Evolutionary conservation across 139 green algal species (phyloP).

Genomic region (Chlamydomonas applanata): DNA sequence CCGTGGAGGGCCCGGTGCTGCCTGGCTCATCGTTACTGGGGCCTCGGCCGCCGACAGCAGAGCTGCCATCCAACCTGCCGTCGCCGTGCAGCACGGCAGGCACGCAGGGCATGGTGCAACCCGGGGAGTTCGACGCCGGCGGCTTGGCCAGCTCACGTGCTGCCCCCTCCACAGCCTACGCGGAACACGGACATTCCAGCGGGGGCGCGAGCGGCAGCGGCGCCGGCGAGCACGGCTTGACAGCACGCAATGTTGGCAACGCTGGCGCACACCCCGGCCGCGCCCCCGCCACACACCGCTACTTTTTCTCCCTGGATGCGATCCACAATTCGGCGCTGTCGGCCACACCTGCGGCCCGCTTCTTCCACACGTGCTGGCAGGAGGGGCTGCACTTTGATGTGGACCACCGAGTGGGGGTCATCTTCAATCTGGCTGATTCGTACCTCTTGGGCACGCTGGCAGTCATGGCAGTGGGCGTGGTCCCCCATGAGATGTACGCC

Average conservation of each 20-base stretch:
- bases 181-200: background rate
- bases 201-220: background rate
- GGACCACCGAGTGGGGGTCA: conserved; percentile 33
- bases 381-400: conserved; percentile 45
- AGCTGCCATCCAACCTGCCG: too few relatives aligned
- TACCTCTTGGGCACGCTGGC: conserved; percentile 27
- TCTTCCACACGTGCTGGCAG: conserved; percentile 43
- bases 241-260: too few relatives aligned
- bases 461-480: conserved; percentile 33
- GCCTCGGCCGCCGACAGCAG: too few relatives aligned
- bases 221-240: background rate
- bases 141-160: background rate
- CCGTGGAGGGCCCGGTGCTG: too few relatives aligned
- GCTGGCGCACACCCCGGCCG: too few relatives aligned
- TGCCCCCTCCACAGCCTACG: background rate
- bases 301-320: conserved; percentile 40
- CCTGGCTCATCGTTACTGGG: too few relatives aligned
- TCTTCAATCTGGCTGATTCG: conserved; percentile 43
- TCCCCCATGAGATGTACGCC: conserved; percentile 23
- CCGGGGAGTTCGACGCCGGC: too few relatives aligned
- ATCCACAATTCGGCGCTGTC: conserved; percentile 27
- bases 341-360: conserved; percentile 28
- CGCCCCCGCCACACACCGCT: conserved; percentile 30
- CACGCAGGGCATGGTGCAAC: too few relatives aligned
- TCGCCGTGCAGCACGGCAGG: too few relatives aligned